Evolutionary conservation across 2,329 filamentous ascomycete genomes (phyloP), one percentile per base, ranked within the genome.

Genomic region (Exophiala sideris): DNA sequence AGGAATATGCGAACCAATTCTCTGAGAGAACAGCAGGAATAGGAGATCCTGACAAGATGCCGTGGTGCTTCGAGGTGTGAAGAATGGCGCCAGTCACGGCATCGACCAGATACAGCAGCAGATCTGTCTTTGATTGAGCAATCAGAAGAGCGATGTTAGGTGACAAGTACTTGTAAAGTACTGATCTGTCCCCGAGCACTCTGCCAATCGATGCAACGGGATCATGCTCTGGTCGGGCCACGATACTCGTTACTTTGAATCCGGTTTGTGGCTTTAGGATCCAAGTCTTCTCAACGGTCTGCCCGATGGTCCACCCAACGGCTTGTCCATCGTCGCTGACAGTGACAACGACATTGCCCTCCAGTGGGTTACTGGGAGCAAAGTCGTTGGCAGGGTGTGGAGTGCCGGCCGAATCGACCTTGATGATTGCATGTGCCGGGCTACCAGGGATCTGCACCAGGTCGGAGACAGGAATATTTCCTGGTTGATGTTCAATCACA

Each of bases 91-190:
- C 94, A 9, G 91, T 95, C 5, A 95, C 80, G 2, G 88, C 88
- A 67, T 99, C 91, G 11, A 99, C 70, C 9, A 97, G 78, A 65
- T 92, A 91, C 59, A 95, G 78, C 0, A 84, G 85, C 6, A 90
- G 82, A 1, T 79, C 79, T 3, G 76, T 73, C 18, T 86, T 79
- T 33, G 86, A 79, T 2, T 85, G 73, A 1, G 88, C 79, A 1
- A 88, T 88, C 42, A 96, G 78, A 0, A 97, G 79, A 2, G 91
- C 78, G 5, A 89, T 81, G 71, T 95, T 96, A 0, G 89, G 84
- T 73, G 95, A 96, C 38, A 99, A 76, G 68, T 97, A 97, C 74
- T 99, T 99, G 82, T 99, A 99, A 59, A 92, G 82, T 45, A 99
- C 94, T n/a, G 85, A 86, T 40, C 94, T 84, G 66, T 99, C 88